Percentiles rank a stretch among this genome's conserved stretches.
These are phyloP conservation scores for Didymella arachidicola DNA, from an alignment of 2,329 filamentous ascomycete species.

Conservation along the genomic window DNA sequence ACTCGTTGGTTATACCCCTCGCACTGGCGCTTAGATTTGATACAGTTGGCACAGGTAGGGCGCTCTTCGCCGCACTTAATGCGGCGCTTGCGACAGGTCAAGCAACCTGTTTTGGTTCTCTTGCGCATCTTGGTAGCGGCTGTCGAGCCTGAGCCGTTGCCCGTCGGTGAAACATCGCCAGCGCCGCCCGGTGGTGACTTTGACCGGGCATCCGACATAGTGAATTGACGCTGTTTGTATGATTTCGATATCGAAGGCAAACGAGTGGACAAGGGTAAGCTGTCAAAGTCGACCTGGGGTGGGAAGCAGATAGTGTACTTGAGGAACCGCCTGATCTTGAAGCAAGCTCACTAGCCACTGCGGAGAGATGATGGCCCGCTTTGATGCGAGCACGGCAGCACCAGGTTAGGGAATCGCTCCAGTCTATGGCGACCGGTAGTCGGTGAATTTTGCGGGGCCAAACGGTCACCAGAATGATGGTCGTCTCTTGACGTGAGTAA, in stretches of 20 bases:
- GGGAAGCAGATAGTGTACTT: not conserved
- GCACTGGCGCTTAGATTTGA: slow-evolving; percentile 83
- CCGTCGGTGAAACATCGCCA: slow-evolving; percentile 43
- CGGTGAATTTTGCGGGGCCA: slow-evolving; percentile 28
- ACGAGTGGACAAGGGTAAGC: not conserved
- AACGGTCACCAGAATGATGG: slow-evolving; percentile 20
- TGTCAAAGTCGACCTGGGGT: not conserved
- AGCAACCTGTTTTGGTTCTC: slow-evolving; percentile 88
- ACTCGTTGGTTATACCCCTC: slow-evolving; percentile 85
- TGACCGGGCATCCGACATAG: slow-evolving; percentile 36
- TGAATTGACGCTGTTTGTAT: slow-evolving; percentile 2
- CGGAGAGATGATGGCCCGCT: slow-evolving; percentile 28
- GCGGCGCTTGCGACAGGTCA: slow-evolving; percentile 91
- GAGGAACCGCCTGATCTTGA: slow-evolving; percentile 16
- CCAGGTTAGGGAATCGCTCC: slow-evolving; percentile 35
- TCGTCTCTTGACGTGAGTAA: slow-evolving; percentile 16
- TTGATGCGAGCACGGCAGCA: slow-evolving; percentile 33
- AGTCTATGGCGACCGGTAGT: slow-evolving; percentile 35
- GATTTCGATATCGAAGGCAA: slow-evolving; percentile 2
- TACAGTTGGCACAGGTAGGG: slow-evolving; percentile 82
- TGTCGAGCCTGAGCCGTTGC: slow-evolving; percentile 25
- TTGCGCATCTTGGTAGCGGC: slow-evolving; percentile 48
- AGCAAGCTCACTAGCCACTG: slow-evolving; percentile 27
- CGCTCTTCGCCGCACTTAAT: slow-evolving; percentile 97
- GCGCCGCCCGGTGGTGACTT: slow-evolving; percentile 31